Conservation (phyloP, 176 grass and related monocot genomes). For the Phragmites australis region DNA sequence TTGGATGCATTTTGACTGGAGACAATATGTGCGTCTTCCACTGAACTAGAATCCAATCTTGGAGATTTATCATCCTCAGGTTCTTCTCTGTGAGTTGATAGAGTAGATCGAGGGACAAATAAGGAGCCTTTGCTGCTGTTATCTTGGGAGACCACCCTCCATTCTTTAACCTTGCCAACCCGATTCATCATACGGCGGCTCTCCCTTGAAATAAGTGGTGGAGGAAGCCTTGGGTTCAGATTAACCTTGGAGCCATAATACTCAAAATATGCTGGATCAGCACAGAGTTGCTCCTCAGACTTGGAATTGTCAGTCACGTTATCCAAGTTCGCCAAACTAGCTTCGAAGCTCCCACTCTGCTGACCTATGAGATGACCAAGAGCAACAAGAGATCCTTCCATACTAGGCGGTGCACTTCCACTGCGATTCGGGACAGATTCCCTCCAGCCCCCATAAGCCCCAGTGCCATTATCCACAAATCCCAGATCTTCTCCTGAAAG, state of each 20-base stretch:
- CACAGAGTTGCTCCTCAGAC: constrained; percentile 67
- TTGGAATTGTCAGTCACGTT: constrained; percentile 44
- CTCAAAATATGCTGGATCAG: constrained; percentile 81
- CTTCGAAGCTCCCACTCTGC: constrained; percentile 49
- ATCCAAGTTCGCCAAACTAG: constrained; percentile 47
- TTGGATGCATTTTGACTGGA: constrained; percentile 36
- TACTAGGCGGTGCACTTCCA: constrained; percentile 90
- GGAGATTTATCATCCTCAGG: constrained; percentile 88
- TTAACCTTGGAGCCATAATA: constrained; percentile 95
- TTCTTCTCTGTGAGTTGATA: constrained; percentile 93
- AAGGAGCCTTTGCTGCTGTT: constrained; percentile 53
- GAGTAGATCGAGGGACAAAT: constrained; percentile 64
- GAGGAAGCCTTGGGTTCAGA: constrained; percentile 95
- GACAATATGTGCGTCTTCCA: constrained; percentile 45
- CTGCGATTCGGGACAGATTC: constrained; percentile 74
- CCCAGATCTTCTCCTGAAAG: constrained; percentile 70
- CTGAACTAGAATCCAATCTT: constrained; percentile 54
- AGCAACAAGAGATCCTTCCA: constrained; percentile 85
- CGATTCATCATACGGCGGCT: constrained; percentile 66
- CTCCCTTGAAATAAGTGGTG: constrained; percentile 81
- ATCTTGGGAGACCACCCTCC: constrained; percentile 57
- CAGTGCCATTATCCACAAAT: constrained; percentile 54
- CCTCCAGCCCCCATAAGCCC: constrained; percentile 57
- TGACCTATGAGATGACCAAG: constrained; percentile 62
- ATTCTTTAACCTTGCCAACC: constrained; percentile 60